Percentiles rank a stretch among this genome's conserved stretches.
Conservation (phyloP, 371 early-diverging fungal genomes). For the Syncephalastrum contaminatum region DNA sequence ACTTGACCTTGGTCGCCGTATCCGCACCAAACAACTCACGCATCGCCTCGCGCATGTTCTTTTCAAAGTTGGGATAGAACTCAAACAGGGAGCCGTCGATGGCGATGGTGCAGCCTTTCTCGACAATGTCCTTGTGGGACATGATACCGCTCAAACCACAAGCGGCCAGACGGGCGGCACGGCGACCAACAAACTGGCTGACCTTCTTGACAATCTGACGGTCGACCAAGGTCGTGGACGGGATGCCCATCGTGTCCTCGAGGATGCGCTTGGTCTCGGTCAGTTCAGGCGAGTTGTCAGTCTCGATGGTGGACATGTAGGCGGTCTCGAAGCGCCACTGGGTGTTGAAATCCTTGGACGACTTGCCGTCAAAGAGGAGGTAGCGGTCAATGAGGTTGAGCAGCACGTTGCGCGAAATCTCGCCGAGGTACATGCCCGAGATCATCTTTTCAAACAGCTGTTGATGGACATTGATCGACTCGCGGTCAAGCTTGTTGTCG, state of each 20-base stretch:
- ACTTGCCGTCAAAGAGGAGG: constrained; percentile 52
- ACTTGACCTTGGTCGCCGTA: constrained; percentile 33
- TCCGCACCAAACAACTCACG: constrained; percentile 70
- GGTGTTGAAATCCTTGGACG: constrained; percentile 67
- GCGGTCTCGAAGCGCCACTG: constrained; percentile 87
- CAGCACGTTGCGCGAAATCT: constrained; percentile 69
- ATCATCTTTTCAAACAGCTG: constrained; percentile 82
- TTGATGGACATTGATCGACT: constrained; percentile 57
- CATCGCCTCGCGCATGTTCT: constrained; percentile 71
- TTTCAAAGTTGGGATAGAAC: constrained; percentile 85
- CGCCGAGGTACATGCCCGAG: constrained; percentile 83
- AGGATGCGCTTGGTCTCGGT: constrained; percentile 69
- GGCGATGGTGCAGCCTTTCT: constrained; percentile 32
- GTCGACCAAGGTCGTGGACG: constrained; percentile 72
- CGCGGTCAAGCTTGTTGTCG: constrained; percentile 64
- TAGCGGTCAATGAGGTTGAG: constrained; percentile 63
- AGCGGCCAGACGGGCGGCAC: constrained; percentile 85
- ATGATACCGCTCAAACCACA: constrained; percentile 82
- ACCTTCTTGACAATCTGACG: constrained; percentile 79
- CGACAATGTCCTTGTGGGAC: constrained; percentile 27
- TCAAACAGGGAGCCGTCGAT: constrained; percentile 93
- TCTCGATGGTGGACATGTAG: constrained; percentile 87
- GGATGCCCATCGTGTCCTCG: constrained; percentile 68
- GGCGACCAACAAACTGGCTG: constrained; percentile 80
- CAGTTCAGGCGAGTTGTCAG: constrained; percentile 70